A percentile compares a stretch with the other conserved stretches of the same genome.
These are phyloP conservation scores for Heterococcus sp. DNA, from an alignment of 108 stramenopile genomes.

Conservation along the genomic window DNA sequence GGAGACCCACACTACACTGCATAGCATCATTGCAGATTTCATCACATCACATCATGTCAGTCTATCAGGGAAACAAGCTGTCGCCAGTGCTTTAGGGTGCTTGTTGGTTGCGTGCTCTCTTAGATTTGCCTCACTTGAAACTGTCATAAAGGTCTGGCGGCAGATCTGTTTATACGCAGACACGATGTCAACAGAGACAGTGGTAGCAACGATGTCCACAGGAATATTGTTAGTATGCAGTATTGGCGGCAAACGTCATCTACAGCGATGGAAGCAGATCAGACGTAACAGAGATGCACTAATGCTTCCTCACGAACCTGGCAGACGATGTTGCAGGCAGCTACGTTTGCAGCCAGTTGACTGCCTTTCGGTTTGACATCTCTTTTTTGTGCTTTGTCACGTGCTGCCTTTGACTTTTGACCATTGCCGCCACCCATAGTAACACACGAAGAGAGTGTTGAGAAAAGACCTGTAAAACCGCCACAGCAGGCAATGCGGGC, in stretches of 20 bases:
- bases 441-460: not conserved
- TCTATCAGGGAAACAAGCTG: conserved; percentile 36
- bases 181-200: too few species aligned
- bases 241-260: too few species aligned
- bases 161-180: conserved; percentile 32
- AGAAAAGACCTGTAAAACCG: not conserved
- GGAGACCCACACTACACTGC: too few species aligned
- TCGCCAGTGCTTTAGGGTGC: conserved; percentile 15
- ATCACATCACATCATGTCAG: conserved; percentile 9
- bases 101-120: conserved; percentile 12
- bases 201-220: too few species aligned
- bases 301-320: conserved; percentile 23
- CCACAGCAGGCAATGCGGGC: not conserved
- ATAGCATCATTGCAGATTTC: too few species aligned
- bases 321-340: conserved; percentile 30
- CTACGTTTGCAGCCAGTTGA: conserved; percentile 28
- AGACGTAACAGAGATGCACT: too few species aligned
- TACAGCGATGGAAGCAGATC: too few species aligned
- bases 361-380: conserved; percentile 16
- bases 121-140: conserved; percentile 33
- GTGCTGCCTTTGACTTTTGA: conserved; percentile 32
- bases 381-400: conserved; percentile 26
- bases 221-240: too few species aligned
- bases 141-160: conserved; percentile 45
- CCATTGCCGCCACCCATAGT: conserved; percentile 39